Evolutionary conservation across 108 stramenopile genomes (phyloP), one percentile per base, ranked within the genome.

Genomic region (Skeletonema menzelii): DNA sequence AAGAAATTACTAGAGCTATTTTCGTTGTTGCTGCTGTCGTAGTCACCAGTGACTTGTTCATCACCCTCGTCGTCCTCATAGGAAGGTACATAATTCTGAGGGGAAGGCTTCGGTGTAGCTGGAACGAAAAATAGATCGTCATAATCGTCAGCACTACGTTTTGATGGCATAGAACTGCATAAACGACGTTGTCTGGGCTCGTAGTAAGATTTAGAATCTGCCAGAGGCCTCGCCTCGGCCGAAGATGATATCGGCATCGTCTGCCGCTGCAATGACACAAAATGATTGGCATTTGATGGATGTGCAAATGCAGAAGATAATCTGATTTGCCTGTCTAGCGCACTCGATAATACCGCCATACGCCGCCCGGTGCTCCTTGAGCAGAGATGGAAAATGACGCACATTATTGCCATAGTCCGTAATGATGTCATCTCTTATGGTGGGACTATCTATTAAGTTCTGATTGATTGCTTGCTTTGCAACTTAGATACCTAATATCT

Each of bases 111-210:
- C 22, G 49, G 49, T 53, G 49, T 53, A 11, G 47, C 55, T 56
- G 67, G 56, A 14, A 38, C 34, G 27, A 68, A 68, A 2, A 68
- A 56, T 44, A 15, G 5, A 57, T 57, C 57, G 20, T 68, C 67
- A 15, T 68, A 68, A 37, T 68, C 67, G 11, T 68, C 47, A 11
- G 56, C 67, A 24, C 32, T 56, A 27, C 67, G 53, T 19, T 26
- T 68, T 57, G 55, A 30, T 53, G 20, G 49, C 20, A 53, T 20
- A 10, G 49, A 19, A 7, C 19, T 53, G 0, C 1, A 22, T 22
- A 53, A 22, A 53, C 19, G 49, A 22, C 22, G 22, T n/a, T n/a
- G n/a, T 7, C 49, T 22, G 22, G 8, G 19, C 49, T 5, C 24
- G 15, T 1, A 4, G 8, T 53, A 22, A 1, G 49, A 22, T 2